These are phyloP conservation scores for Ophiostoma angusticollis DNA, from an alignment of 2,329 filamentous ascomycete species.

Conservation along the genomic window DNA sequence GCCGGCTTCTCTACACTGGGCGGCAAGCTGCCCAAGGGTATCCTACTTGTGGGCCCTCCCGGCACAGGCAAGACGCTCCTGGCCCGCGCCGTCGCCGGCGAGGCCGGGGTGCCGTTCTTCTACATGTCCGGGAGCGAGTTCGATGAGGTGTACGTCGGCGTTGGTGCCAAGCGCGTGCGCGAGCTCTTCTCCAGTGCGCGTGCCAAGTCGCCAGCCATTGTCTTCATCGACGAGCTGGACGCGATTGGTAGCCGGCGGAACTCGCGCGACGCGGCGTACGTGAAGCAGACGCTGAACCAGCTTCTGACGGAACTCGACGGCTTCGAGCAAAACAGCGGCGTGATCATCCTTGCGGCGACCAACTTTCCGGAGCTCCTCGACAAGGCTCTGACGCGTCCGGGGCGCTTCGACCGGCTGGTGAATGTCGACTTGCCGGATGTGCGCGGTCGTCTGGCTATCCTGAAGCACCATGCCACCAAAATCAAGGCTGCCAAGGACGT, in stretches of 20 bases:
- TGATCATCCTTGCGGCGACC: conserved; percentile 91
- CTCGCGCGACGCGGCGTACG: conserved; percentile 82
- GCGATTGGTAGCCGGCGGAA: conserved; percentile 92
- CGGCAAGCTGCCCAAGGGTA: conserved; percentile 93
- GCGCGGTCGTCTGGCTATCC: conserved; percentile 79
- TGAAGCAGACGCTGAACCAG: conserved; percentile 96
- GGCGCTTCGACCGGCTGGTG: conserved; percentile 90
- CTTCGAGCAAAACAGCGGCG: conserved; percentile 85
- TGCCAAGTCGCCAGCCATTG: conserved; percentile 39
- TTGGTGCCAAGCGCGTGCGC: conserved; percentile 66
- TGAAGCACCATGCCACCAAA: conserved; percentile 88
- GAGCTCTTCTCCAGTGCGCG: conserved; percentile 31
- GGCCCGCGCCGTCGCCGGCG: conserved; percentile 87
- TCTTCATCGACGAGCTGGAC: conserved; percentile 80
- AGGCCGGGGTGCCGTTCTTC: conserved; percentile 97
- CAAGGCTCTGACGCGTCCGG: conserved; percentile 85
- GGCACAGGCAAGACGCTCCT: conserved; percentile 96
- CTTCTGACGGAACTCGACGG: conserved; percentile 93
- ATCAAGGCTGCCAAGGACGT: conserved; percentile 71
- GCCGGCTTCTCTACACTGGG: conserved; percentile 88
- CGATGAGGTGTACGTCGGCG: conserved; percentile 95
- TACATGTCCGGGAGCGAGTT: conserved; percentile 99
- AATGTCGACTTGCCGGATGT: conserved; percentile 83
- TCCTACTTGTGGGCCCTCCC: conserved; percentile 85
- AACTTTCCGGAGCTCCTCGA: conserved; percentile 93